phyloP scores from a whole-genome alignment of 2,329 filamentous ascomycete species.

The Pseudocercospora crystallina region DNA sequence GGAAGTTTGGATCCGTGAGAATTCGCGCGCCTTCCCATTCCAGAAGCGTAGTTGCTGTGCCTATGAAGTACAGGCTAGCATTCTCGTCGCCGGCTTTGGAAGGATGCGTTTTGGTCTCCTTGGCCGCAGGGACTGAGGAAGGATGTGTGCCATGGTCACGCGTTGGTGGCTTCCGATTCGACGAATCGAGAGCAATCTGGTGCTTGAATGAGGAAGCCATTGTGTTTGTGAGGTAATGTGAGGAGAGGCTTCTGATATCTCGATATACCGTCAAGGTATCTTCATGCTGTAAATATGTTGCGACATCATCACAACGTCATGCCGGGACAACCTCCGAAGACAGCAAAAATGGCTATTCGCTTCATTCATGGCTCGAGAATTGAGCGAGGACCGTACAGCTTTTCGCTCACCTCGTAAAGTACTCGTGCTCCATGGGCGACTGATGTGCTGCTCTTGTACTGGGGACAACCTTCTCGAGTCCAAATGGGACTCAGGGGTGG shows the following conservation, averaged over 20 bases:
- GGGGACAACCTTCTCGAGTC: too few relatives aligned
- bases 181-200: constrained; percentile 45
- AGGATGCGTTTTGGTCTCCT: constrained; percentile 47
- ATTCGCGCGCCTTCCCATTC: constrained; percentile 56
- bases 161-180: constrained; percentile 39
- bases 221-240: too few relatives aligned
- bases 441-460: too few relatives aligned
- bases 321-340: neutral
- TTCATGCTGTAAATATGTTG: neutral
- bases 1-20: constrained; percentile 63
- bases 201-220: neutral
- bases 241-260: neutral
- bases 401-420: too few relatives aligned
- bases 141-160: constrained; percentile 38
- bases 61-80: constrained; percentile 55
- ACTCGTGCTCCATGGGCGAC: too few relatives aligned
- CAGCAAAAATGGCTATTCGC: too few relatives aligned
- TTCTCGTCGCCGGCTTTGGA: constrained; percentile 38
- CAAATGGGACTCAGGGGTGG: too few relatives aligned
- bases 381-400: too few relatives aligned
- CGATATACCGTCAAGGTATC: neutral
- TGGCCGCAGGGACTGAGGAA: constrained; percentile 43
- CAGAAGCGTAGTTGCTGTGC: constrained; percentile 58
- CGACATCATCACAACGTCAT: constrained; percentile 8
- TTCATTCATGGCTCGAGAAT: too few relatives aligned